Conservation (phyloP, 2,329 filamentous ascomycete genomes). For the Diplodia scrobiculata region DNA sequence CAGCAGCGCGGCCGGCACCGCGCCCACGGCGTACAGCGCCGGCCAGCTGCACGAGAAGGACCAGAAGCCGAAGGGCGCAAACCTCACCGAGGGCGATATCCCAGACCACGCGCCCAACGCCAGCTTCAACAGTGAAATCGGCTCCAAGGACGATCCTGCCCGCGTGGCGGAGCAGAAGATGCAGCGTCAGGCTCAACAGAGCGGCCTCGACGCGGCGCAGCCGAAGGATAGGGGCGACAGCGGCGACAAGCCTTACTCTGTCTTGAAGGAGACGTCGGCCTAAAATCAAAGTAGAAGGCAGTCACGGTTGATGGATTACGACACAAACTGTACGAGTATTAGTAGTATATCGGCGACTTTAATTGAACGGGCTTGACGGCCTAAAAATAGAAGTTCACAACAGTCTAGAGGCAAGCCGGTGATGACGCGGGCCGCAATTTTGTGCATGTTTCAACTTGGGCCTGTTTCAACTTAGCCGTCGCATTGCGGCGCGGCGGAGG, state of each 20-base stretch:
- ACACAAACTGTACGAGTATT: conserved; percentile 2
- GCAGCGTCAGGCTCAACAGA: conserved; percentile 40
- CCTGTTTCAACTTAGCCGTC: not conserved
- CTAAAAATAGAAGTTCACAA: conserved; percentile 3
- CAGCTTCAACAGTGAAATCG: conserved; percentile 57
- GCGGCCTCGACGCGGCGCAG: conserved; percentile 35
- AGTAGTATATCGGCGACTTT: not conserved
- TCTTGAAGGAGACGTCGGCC: conserved; percentile 31
- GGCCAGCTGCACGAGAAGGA: conserved; percentile 37
- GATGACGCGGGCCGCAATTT: conserved; percentile 13
- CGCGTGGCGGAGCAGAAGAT: conserved; percentile 50
- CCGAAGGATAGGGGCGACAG: conserved; percentile 29
- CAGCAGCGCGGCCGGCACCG: conserved; percentile 37
- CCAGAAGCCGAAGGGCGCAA: conserved; percentile 55
- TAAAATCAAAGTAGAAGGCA: conserved; percentile 9
- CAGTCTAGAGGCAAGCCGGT: too few species aligned
- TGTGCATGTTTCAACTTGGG: conserved; percentile 5
- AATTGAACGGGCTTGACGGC: not conserved
- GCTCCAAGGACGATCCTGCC: conserved; percentile 58
- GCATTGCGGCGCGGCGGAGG: not conserved
- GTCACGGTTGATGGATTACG: conserved; percentile 8
- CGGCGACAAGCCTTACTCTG: conserved; percentile 29
- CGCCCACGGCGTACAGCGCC: conserved; percentile 46
- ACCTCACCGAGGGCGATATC: conserved; percentile 52
- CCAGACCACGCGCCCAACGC: conserved; percentile 51